Percentiles rank a stretch among this genome's conserved stretches.
phyloP scores from a whole-genome alignment of 2,329 filamentous ascomycete genomes.

The Calonectria leucothoes region DNA sequence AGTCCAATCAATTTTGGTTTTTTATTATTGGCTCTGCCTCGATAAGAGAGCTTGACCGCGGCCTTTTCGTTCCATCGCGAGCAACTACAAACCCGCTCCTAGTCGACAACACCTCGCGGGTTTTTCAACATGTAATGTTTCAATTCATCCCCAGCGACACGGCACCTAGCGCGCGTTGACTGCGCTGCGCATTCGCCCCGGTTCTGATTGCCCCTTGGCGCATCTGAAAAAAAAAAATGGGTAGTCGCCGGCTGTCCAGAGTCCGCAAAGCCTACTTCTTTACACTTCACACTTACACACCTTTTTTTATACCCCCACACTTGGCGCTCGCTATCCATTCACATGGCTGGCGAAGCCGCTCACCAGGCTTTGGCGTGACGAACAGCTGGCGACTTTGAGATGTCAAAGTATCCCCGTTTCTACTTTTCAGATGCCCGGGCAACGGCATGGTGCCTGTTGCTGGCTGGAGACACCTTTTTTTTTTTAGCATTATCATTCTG shows the following conservation, averaged over 20 bases:
- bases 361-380: conserved; percentile 29
- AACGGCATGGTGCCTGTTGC: conserved; percentile 30
- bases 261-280: conserved; percentile 23
- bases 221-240: conserved; percentile 27
- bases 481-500: conserved; percentile 34
- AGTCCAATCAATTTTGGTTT: conserved; percentile 23
- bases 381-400: conserved; percentile 38
- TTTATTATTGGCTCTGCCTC: conserved; percentile 33
- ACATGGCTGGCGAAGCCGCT: not conserved
- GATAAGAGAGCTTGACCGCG: conserved; percentile 41
- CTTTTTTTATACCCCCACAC: not conserved
- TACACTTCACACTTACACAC: not conserved
- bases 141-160: conserved; percentile 38
- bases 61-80: conserved; percentile 41
- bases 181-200: conserved; percentile 36
- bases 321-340: not conserved
- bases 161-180: conserved; percentile 43
- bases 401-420: conserved; percentile 29
- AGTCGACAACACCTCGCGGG: conserved; percentile 25
- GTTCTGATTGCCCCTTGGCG: conserved; percentile 14
- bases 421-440: conserved; percentile 9
- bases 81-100: conserved; percentile 34
- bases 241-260: conserved; percentile 29
- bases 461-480: conserved; percentile 41
- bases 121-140: conserved; percentile 37